Evolutionary conservation across 2,329 filamentous ascomycete genomes (phyloP).

Genomic region (Cadophora luteo-olivacea): DNA sequence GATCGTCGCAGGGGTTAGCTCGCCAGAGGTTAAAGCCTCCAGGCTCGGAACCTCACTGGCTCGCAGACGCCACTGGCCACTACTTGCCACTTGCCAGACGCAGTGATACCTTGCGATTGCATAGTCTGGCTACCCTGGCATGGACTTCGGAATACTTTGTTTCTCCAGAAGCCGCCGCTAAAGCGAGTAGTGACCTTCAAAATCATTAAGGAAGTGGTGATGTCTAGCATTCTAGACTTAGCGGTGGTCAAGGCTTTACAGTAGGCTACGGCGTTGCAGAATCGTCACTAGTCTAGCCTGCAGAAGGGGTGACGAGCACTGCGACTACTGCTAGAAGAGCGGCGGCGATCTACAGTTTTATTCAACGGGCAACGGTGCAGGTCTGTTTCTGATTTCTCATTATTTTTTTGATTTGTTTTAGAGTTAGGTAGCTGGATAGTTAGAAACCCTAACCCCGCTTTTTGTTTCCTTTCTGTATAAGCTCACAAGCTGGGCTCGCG

Average conservation of each 20-base stretch:
- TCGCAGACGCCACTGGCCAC: not conserved
- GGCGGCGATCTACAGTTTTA: not conserved
- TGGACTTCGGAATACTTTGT: not conserved
- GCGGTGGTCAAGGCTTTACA: not conserved
- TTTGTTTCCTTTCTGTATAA: not conserved
- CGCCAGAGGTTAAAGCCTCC: not conserved
- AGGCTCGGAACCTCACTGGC: not conserved
- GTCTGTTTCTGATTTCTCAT: not conserved
- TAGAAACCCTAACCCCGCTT: slow-evolving; percentile 9
- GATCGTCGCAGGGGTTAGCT: slow-evolving; percentile 8
- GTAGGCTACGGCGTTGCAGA: not conserved
- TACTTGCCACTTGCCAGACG: not conserved
- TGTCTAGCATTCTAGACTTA: not conserved
- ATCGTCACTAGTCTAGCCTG: not conserved
- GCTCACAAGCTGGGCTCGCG: not conserved
- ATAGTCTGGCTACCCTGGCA: not conserved
- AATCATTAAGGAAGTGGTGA: not conserved
- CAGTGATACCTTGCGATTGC: not conserved
- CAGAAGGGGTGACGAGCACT: not conserved
- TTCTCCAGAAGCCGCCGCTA: too few relatives aligned
- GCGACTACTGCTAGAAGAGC: not conserved
- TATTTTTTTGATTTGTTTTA: not conserved
- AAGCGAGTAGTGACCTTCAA: not conserved
- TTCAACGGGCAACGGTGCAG: not conserved
- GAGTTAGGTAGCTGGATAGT: not conserved